Percentiles rank a stretch among this genome's conserved stretches.
These are phyloP conservation scores for Leccinum fibrillosum DNA, from an alignment of 768 basidiomycete species.

Conservation along the genomic window DNA sequence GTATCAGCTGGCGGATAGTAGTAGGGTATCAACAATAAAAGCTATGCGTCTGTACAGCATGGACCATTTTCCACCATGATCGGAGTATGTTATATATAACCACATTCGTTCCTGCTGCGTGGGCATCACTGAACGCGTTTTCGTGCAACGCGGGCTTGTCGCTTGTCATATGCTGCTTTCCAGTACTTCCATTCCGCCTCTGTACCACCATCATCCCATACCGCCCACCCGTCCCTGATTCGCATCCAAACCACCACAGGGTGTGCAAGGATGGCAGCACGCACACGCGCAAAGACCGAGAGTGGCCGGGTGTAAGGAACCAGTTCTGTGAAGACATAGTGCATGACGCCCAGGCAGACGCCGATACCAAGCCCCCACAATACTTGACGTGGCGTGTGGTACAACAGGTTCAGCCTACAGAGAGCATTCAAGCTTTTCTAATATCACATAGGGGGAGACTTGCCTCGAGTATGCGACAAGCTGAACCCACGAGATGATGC, in stretches of 20 bases:
- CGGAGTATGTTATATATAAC: constrained; percentile 18
- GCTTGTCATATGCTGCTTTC: constrained; percentile 55
- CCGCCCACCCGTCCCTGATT: constrained; percentile 77
- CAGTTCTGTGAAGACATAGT: constrained; percentile 57
- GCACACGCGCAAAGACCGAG: constrained; percentile 50
- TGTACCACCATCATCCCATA: constrained; percentile 77
- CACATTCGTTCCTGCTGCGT: background rate
- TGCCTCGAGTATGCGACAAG: constrained; percentile 80
- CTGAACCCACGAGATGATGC: constrained; percentile 52
- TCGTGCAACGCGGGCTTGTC: constrained; percentile 15
- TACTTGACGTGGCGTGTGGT: constrained; percentile 73
- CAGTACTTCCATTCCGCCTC: constrained; percentile 70
- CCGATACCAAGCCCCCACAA: constrained; percentile 75
- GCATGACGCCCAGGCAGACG: constrained; percentile 43
- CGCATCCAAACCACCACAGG: constrained; percentile 62
- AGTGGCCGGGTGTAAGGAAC: constrained; percentile 53
- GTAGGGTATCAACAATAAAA: background rate
- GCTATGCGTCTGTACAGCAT: constrained; percentile 14
- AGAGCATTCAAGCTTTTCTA: background rate
- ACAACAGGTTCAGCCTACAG: constrained; percentile 62
- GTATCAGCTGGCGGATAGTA: no score
- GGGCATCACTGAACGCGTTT: constrained; percentile 18
- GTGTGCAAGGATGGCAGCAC: constrained; percentile 50
- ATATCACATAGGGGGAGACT: constrained; percentile 9
- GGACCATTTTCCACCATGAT: constrained; percentile 49